Evolutionary conservation across 2,329 filamentous ascomycete genomes (phyloP).

Genomic region (Chrysoporthe deuterocubensis): DNA sequence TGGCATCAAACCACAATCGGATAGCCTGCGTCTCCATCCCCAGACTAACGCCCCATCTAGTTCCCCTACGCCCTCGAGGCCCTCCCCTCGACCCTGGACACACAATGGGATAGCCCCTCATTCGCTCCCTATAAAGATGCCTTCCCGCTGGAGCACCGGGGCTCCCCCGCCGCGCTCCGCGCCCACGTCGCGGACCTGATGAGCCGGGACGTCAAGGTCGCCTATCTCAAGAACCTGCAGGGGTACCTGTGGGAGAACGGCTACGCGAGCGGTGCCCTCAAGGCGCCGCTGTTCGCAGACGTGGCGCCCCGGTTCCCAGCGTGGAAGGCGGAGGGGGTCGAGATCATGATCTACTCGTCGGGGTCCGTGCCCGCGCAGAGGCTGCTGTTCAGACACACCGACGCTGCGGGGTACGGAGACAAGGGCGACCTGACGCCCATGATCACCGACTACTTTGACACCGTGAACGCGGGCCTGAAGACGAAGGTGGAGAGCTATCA

Average conservation of each 20-base stretch:
- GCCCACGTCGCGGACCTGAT: constrained; percentile 74
- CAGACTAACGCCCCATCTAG: constrained; percentile 45
- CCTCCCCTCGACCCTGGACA: constrained; percentile 65
- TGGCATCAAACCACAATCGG: constrained; percentile 1
- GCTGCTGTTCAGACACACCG: constrained; percentile 73
- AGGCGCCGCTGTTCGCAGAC: constrained; percentile 75
- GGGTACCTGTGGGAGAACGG: constrained; percentile 78
- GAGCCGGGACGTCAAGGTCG: constrained; percentile 71
- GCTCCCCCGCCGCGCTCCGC: constrained; percentile 62
- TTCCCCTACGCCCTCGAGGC: constrained; percentile 76
- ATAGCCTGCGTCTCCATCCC: constrained; percentile 19
- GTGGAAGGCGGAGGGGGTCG: constrained; percentile 61
- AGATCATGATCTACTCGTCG: constrained; percentile 79
- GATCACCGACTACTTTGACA: constrained; percentile 76
- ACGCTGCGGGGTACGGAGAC: constrained; percentile 43
- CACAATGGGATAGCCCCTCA: constrained; percentile 67
- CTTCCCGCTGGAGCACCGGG: constrained; percentile 68
- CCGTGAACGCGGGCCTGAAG: constrained; percentile 79
- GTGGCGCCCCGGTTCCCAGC: constrained; percentile 65
- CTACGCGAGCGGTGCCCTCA: constrained; percentile 70
- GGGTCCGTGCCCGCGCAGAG: constrained; percentile 82
- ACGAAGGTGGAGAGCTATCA: constrained; percentile 68
- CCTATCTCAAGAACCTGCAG: constrained; percentile 80
- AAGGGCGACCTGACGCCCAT: constrained; percentile 62
- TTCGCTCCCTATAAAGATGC: constrained; percentile 72